Evolutionary conservation across 2,329 filamentous ascomycete species (phyloP).

Genomic region (Colletotrichum sp.): DNA sequence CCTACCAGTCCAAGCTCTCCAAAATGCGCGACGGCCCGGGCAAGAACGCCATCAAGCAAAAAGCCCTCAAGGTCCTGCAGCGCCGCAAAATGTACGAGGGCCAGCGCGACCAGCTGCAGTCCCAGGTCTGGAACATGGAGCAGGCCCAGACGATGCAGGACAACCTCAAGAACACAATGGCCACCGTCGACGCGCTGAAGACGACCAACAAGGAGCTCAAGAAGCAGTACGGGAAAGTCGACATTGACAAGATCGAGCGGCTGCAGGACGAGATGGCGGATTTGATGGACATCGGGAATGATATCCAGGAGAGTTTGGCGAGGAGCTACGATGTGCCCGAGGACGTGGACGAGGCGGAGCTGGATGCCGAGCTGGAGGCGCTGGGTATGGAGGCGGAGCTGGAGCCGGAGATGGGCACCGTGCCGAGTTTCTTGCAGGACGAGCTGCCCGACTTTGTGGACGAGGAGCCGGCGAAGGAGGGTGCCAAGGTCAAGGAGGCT

Average conservation of each 20-base stretch:
- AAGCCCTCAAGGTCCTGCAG: conserved; percentile 92
- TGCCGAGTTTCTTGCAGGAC: conserved; percentile 90
- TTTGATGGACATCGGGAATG: conserved; percentile 95
- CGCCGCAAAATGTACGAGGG: conserved; percentile 93
- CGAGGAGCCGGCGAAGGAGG: conserved; percentile 76
- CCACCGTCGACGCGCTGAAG: conserved; percentile 97
- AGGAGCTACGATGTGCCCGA: conserved; percentile 94
- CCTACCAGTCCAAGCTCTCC: conserved; percentile 84
- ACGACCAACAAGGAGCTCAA: conserved; percentile 91
- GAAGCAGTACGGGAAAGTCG: conserved; percentile 95
- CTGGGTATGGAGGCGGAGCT: conserved; percentile 93
- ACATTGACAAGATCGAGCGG: conserved; percentile 96
- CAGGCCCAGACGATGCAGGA: conserved; percentile 98
- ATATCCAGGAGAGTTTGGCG: conserved; percentile 94
- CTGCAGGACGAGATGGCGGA: conserved; percentile 99
- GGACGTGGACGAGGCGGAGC: conserved; percentile 93
- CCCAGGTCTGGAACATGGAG: conserved; percentile 99
- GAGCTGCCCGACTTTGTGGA: conserved; percentile 92
- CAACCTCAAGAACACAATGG: conserved; percentile 98
- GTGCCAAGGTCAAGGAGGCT: conserved; percentile 84
- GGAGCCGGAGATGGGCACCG: conserved; percentile 68
- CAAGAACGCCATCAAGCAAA: conserved; percentile 90
- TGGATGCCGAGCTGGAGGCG: conserved; percentile 96
- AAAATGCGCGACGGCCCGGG: conserved; percentile 97
- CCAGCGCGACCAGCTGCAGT: conserved; percentile 91